A percentile compares a stretch with the other conserved stretches of the same genome.
Conservation (phyloP, 257 asterid species). For the Solanum phureja region DNA sequence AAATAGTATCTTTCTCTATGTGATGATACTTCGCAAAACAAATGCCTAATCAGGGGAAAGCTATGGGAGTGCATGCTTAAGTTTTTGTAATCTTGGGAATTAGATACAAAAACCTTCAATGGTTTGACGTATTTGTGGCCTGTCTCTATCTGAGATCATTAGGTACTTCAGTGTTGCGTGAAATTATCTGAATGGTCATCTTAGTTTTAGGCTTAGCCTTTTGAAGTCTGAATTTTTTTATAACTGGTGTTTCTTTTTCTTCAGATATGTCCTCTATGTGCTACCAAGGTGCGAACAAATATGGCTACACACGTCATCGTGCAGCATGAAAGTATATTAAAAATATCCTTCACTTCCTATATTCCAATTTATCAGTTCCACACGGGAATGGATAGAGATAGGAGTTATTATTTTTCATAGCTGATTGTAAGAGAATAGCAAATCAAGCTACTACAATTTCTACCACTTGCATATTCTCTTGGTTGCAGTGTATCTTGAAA, state of each 20-base stretch:
- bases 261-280: conserved; percentile 94
- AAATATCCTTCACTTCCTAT: conserved; percentile 61
- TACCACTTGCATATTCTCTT: not conserved
- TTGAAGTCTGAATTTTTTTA: not conserved
- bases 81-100: not conserved
- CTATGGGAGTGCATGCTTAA: not conserved
- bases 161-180: not conserved
- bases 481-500: not conserved
- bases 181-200: not conserved
- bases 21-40: not conserved
- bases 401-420: not conserved
- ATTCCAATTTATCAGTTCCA: not conserved
- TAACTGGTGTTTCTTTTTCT: conserved; percentile 13
- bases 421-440: not conserved
- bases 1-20: not conserved
- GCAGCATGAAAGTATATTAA: conserved; percentile 69
- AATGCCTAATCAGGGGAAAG: not conserved
- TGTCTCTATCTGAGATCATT: not conserved
- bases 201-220: not conserved
- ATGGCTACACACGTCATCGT: conserved; percentile 85
- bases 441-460: not conserved
- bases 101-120: not conserved
- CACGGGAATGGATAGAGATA: not conserved
- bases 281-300: conserved; percentile 48
- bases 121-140: not conserved